Evolutionary conservation across 441 rosid genomes (phyloP).

Genomic region (Jatropha podagrica): DNA sequence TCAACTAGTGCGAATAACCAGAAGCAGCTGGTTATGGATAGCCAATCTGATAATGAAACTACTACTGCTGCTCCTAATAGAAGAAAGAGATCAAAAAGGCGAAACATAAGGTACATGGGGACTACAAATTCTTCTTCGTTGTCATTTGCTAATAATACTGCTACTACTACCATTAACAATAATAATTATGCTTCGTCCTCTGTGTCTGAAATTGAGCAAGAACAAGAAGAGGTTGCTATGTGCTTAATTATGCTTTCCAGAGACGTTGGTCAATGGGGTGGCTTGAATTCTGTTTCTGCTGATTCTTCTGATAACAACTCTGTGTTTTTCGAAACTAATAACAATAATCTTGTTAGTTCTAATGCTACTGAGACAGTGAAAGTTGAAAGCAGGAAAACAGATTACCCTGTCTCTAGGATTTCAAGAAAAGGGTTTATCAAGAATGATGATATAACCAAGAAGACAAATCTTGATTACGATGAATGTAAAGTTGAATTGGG

Average conservation of each 20-base stretch:
- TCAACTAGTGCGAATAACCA: constrained; percentile 23
- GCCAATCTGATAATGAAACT: constrained; percentile 42
- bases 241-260: constrained; percentile 66
- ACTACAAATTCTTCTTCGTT: constrained; percentile 47
- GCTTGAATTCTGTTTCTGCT: constrained; percentile 27
- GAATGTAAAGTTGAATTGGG: constrained; percentile 18
- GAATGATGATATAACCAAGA: constrained; percentile 3
- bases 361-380: constrained; percentile 16
- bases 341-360: constrained; percentile 7
- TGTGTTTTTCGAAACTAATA: constrained; percentile 29
- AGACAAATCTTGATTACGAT: constrained; percentile 16
- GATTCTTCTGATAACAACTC: constrained; percentile 39
- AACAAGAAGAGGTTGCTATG: constrained; percentile 53
- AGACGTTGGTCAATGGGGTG: constrained; percentile 32
- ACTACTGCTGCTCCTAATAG: constrained; percentile 28
- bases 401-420: constrained; percentile 24
- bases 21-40: constrained; percentile 33
- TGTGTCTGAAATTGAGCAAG: constrained; percentile 41
- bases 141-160: constrained; percentile 34
- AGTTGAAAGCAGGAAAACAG: constrained; percentile 15
- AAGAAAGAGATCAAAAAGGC: constrained; percentile 64
- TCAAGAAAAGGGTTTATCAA: constrained; percentile 17
- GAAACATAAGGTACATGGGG: constrained; percentile 39
- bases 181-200: constrained; percentile 24
- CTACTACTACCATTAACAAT: not conserved